These are phyloP conservation scores for Didymella glomerata DNA, from an alignment of 2,329 filamentous ascomycete species.

Conservation along the genomic window DNA sequence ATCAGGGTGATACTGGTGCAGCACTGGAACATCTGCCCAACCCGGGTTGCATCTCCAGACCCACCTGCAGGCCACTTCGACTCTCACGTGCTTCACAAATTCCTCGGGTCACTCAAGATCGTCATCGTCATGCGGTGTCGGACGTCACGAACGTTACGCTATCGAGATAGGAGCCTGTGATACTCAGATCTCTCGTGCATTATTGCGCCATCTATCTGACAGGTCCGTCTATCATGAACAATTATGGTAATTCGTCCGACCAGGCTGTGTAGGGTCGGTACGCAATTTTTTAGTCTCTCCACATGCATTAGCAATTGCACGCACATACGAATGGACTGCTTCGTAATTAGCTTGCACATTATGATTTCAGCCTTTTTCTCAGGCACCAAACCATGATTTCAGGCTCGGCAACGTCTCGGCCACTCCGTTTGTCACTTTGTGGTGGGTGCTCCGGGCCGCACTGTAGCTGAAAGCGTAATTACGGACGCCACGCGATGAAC, in stretches of 20 bases:
- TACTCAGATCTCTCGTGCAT: constrained; percentile 3
- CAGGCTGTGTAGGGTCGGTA: background rate
- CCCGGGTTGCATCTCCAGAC: constrained; percentile 1
- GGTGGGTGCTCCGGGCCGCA: constrained; percentile 29
- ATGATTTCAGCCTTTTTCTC: constrained; percentile 16
- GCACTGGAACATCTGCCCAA: constrained; percentile 9
- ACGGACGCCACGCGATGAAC: constrained; percentile 19
- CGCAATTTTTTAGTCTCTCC: constrained; percentile 6
- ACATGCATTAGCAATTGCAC: constrained; percentile 9
- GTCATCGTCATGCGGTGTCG: constrained; percentile 8
- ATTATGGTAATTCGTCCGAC: background rate
- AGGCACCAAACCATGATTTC: constrained; percentile 1
- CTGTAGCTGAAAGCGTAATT: constrained; percentile 29
- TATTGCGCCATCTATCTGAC: constrained; percentile 12
- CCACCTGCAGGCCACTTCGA: constrained; percentile 5
- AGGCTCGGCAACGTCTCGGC: constrained; percentile 9
- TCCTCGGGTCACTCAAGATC: constrained; percentile 9
- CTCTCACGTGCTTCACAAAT: background rate
- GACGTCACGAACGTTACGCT: constrained; percentile 17
- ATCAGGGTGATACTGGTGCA: constrained; percentile 16
- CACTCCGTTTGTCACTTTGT: constrained; percentile 17
- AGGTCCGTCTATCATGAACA: background rate
- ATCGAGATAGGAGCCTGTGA: constrained; percentile 2
- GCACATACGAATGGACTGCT: background rate
- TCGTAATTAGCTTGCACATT: constrained; percentile 9